Evolutionary conservation across 176 grass and related monocot species (phyloP).

Genomic region (Rhynchospora tenuis): DNA sequence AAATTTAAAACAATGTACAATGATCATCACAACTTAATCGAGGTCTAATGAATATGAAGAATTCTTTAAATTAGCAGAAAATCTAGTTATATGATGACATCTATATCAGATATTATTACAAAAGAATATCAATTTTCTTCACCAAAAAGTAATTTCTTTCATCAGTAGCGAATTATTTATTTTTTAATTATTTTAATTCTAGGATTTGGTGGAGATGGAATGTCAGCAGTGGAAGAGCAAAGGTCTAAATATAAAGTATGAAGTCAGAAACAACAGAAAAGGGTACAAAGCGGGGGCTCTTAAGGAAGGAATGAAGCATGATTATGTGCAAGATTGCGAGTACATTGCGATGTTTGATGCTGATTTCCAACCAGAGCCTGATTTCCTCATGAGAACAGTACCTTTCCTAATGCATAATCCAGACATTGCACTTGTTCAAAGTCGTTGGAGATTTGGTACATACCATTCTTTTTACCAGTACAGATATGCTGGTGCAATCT

Average conservation of each 20-base stretch:
- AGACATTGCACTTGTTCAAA: constrained; percentile 66
- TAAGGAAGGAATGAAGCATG: constrained; percentile 73
- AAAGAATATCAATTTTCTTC: background rate
- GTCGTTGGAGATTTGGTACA: constrained; percentile 89
- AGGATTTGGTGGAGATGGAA: constrained; percentile 69
- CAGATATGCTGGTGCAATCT: background rate
- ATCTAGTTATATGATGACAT: too few relatives aligned
- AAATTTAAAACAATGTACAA: too few relatives aligned
- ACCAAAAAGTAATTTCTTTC: background rate
- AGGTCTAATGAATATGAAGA: too few relatives aligned
- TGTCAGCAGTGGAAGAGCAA: constrained; percentile 58
- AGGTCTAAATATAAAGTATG: constrained; percentile 80
- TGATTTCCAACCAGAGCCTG: constrained; percentile 65
- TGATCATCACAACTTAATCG: too few relatives aligned
- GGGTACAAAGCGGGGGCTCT: constrained; percentile 93
- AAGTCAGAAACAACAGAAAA: constrained; percentile 67
- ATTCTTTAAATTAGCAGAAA: too few relatives aligned
- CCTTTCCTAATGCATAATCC: constrained; percentile 86
- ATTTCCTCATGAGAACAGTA: constrained; percentile 63
- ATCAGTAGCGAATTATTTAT: background rate
- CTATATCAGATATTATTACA: too few relatives aligned
- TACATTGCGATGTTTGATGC: constrained; percentile 96
- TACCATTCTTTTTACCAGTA: background rate
- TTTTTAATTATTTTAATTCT: too few relatives aligned
- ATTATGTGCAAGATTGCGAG: constrained; percentile 61